Base-by-base conservation (phyloP, 2,329 filamentous ascomycete species). In the Colletotrichum sp. region DNA sequence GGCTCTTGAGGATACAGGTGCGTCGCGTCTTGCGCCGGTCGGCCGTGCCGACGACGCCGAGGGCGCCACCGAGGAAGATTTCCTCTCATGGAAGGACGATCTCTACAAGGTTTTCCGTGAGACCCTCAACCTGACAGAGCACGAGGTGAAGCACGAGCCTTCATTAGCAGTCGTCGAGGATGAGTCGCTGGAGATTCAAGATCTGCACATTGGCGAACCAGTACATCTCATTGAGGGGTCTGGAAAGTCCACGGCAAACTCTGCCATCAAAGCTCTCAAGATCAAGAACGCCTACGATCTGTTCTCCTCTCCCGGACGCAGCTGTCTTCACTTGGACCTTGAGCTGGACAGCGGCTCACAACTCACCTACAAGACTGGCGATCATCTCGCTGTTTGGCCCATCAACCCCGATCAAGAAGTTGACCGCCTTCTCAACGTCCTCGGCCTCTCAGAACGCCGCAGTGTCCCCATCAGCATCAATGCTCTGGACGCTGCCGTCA, bases 311-410 rank as follows among this genome's bases (percentile, higher is more conserved):
- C 57, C 72, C 15, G 70, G 78, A 36, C 78, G 82, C 26, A 83
- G 82, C 59, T 87, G 83, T 65, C 18, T 84, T 15, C 71, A 74
- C 18, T 26, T 74, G 7, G 71, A 87, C 70, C 79, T 87, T 66
- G 85, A 87, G 32, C 75, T 87, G 8, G 85, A 86, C 67, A 79
- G 32, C 44, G 60, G 26, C 66, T 74, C 71, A 16, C 66, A 74
- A n/a, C 24, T 87, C 12, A 76, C 78, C 39, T 87, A 87, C 77
- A 79, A 82, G 64, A 86, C 86, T 3, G 86, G 86, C 1, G 86
- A 87, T 52, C 85, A 87, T 70, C 69, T 87, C 18, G 84, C 83
- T 16, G 75, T 87, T 2, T 87, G 82, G 78, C 85, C 86, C 3
- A 81, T 80, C n/a, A 87, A 87, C 69, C 79, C 86, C 1, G 79